Percentiles rank a stretch among this genome's conserved stretches.
These are phyloP conservation scores for Galium porrigens DNA, from an alignment of 305 asterid genomes.

Conservation along the genomic window DNA sequence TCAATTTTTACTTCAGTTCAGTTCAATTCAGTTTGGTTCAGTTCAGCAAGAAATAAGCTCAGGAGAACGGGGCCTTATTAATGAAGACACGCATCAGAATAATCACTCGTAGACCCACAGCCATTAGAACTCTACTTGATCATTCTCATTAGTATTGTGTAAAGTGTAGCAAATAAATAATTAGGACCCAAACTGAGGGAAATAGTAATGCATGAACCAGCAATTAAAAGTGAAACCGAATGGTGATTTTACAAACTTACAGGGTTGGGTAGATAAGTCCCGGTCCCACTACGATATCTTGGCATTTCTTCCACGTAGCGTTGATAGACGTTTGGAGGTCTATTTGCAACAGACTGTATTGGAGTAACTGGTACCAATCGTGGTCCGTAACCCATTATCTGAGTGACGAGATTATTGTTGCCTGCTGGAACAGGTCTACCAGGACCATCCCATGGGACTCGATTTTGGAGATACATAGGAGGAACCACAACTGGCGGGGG, in stretches of 20 bases:
- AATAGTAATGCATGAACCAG: neutral
- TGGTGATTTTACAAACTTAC: conserved; percentile 35
- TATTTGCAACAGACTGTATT: conserved; percentile 43
- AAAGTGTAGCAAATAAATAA: neutral
- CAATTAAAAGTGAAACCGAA: neutral
- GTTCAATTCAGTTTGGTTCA: no score
- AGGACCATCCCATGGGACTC: conserved; percentile 65
- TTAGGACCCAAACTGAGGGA: neutral
- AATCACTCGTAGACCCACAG: neutral
- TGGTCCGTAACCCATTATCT: conserved; percentile 58
- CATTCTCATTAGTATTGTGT: neutral
- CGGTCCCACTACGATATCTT: conserved; percentile 82
- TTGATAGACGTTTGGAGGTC: conserved; percentile 57
- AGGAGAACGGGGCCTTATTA: neutral
- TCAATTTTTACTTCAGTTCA: no score
- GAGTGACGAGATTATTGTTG: conserved; percentile 44
- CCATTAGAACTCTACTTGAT: neutral
- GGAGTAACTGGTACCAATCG: conserved; percentile 60
- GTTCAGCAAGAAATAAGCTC: no score
- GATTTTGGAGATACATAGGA: conserved; percentile 69
- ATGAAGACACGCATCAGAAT: neutral
- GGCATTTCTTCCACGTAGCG: conserved; percentile 63
- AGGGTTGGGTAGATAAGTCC: conserved; percentile 93
- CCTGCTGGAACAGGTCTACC: conserved; percentile 58
- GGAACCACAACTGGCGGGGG: conserved; percentile 80